phyloP scores from a whole-genome alignment of 331 rosid species.

The Pyracantha coccinea region DNA sequence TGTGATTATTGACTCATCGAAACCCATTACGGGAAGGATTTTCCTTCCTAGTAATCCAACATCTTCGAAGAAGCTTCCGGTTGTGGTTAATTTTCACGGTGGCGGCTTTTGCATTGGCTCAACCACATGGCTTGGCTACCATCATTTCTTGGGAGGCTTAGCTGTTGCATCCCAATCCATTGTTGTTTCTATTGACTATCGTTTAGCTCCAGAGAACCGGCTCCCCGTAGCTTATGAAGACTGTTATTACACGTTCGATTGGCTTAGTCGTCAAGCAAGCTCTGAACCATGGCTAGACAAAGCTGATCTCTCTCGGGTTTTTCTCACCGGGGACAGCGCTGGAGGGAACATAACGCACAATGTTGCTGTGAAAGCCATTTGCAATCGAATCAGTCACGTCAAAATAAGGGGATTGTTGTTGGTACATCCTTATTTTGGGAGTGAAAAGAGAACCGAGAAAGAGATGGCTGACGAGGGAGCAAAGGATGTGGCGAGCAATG shows the following conservation, averaged over 20 bases:
- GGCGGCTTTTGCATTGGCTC: slow-evolving; percentile 96
- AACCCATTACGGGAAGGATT: slow-evolving; percentile 49
- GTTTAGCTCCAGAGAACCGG: slow-evolving; percentile 70
- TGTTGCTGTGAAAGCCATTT: slow-evolving; percentile 43
- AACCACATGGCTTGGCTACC: slow-evolving; percentile 79
- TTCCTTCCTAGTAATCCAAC: slow-evolving; percentile 38
- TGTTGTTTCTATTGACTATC: slow-evolving; percentile 66
- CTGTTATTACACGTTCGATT: slow-evolving; percentile 51
- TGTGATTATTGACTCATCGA: slow-evolving; percentile 43
- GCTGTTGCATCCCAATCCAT: slow-evolving; percentile 40
- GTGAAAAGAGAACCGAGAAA: slow-evolving; percentile 55
- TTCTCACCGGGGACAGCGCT: slow-evolving; percentile 87
- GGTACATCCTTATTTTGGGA: slow-evolving; percentile 85
- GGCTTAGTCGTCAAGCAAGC: slow-evolving; percentile 37
- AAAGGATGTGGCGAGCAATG: slow-evolving; percentile 25
- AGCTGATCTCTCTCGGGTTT: slow-evolving; percentile 57
- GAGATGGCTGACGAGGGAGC: slow-evolving; percentile 32
- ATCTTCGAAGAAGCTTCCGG: slow-evolving; percentile 26
- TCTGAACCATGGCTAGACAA: slow-evolving; percentile 46
- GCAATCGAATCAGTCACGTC: slow-evolving; percentile 1
- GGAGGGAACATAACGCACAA: slow-evolving; percentile 85
- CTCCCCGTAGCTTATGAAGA: slow-evolving; percentile 76
- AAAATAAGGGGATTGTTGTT: slow-evolving; percentile 50
- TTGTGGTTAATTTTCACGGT: slow-evolving; percentile 78
- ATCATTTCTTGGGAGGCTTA: slow-evolving; percentile 55